Percentiles rank a stretch among this genome's conserved stretches.
Evolutionary conservation across 345 rosid species (phyloP).

Genomic region (Moricandia arvensis): DNA sequence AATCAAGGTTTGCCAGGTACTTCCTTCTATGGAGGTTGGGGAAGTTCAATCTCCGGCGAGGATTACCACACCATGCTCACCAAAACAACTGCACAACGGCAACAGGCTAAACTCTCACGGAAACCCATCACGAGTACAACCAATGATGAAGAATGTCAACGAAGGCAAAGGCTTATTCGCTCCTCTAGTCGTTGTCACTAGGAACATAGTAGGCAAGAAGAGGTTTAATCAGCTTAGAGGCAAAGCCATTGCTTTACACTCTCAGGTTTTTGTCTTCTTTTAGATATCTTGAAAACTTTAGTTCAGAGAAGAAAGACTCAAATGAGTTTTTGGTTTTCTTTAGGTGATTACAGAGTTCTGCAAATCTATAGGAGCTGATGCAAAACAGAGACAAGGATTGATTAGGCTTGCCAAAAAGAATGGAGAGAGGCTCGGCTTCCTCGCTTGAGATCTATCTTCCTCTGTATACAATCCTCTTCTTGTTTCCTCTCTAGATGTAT

Average conservation of each 20-base stretch:
- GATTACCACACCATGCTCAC: conserved; percentile 39
- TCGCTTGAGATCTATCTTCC: conserved; percentile 39
- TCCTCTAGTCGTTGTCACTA: conserved; percentile 70
- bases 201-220: conserved; percentile 76
- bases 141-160: conserved; percentile 84
- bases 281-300: background rate
- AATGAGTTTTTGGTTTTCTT: background rate
- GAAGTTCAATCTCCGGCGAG: conserved; percentile 48
- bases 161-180: conserved; percentile 97
- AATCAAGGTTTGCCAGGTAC: conserved; percentile 39
- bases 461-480: conserved; percentile 11
- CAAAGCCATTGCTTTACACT: conserved; percentile 95
- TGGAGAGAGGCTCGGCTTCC: conserved; percentile 93
- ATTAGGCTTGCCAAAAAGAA: conserved; percentile 95
- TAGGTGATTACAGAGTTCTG: conserved; percentile 94
- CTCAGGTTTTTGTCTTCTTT: conserved; percentile 57
- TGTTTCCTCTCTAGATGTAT: conserved; percentile 24
- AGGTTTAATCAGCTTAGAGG: conserved; percentile 91
- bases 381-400: conserved; percentile 93
- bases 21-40: conserved; percentile 62
- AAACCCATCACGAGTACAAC: conserved; percentile 50
- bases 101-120: conserved; percentile 40
- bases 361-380: conserved; percentile 95
- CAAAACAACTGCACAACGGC: conserved; percentile 40
- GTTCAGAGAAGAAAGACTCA: background rate